A percentile compares a stretch with the other conserved stretches of the same genome.
Evolutionary conservation across 2,329 filamentous ascomycete genomes (phyloP).

Genomic region (Apiospora pterosperma): DNA sequence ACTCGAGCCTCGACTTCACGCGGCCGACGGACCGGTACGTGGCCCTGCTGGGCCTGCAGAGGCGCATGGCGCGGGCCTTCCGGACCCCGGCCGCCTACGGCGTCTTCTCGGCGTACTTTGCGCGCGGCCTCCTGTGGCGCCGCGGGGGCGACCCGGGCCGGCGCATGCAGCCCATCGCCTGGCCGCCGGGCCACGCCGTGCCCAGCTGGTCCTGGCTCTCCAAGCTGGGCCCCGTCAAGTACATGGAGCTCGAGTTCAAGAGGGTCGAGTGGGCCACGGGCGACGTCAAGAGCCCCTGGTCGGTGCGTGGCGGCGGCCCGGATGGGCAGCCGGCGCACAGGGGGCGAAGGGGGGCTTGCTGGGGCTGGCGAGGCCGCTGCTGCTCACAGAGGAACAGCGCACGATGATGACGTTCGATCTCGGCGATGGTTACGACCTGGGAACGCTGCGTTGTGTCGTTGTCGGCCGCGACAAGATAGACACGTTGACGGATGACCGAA

Average conservation of each 20-base stretch:
- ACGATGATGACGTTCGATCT: background rate
- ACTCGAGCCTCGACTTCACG: constrained; percentile 14
- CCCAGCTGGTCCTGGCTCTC: constrained; percentile 7
- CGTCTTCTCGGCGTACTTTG: constrained; percentile 4
- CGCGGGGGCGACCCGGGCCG: background rate
- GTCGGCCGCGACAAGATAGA: background rate
- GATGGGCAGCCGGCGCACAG: no score
- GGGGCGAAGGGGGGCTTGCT: background rate
- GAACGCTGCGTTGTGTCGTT: background rate
- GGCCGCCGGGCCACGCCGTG: background rate
- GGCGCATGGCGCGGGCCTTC: constrained; percentile 11
- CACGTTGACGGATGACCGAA: background rate
- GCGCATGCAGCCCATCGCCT: background rate
- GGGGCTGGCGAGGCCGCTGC: background rate
- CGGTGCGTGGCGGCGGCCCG: no score
- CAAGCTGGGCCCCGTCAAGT: background rate
- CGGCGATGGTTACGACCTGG: background rate
- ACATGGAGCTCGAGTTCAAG: background rate
- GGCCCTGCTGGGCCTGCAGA: constrained; percentile 14
- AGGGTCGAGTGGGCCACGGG: background rate
- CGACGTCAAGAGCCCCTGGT: background rate
- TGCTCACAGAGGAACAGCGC: background rate
- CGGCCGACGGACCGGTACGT: constrained; percentile 10
- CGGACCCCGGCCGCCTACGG: constrained; percentile 11
- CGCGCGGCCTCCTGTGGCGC: background rate